Evolutionary conservation across 257 asterid genomes (phyloP), one percentile per base, ranked within the genome.

Genomic region (Euphrasia confusa): DNA sequence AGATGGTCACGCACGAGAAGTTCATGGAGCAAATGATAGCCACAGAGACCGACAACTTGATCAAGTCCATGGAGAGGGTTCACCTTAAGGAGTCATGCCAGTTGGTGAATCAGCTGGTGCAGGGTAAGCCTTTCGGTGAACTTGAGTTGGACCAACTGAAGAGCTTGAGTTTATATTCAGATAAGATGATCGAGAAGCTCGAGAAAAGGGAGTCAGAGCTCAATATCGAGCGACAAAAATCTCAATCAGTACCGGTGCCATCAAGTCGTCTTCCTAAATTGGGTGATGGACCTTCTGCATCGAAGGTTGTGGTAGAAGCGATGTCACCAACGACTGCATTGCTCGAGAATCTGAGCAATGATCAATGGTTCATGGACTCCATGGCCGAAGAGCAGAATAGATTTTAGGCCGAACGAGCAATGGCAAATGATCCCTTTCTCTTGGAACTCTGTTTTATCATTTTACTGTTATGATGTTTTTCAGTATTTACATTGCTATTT

Each of bases 71-170:
- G 40, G 40, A 28, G 60, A 55, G 37, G 5, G 15, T 12, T n/a
- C 40, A 27, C 27, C 37, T 27, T 0, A 26, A 28, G 40, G 40
- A 55, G 40, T 26, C 60, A 1, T 5, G n/a, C 2, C 60, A 55
- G 8, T 10, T 55, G 14, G 3, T 55, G 37, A 28, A 26, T n/a
- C 40, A 27, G 28, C 17, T 55, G 5, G 5, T 37, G 14, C 37
- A 26, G 8, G 60, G 60, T n/a, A 24, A 55, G 8, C 13, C 8
- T 26, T 3, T 55, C 2, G 40, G 12, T 10, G 60, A 55, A 12
- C 58, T 53, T 21, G 58, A 53, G 8, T 53, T 53, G n/a, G 30
- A 53, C 6, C 58, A 53, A 53, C 21, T 53, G 58, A 17, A 17
- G 2, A 1, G 58, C n/a, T 53, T 53, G 32, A 21, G 30, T 17